Percentiles rank a stretch among this genome's conserved stretches.
These are phyloP conservation scores for Gastrodia elata DNA, from an alignment of 106 monocot genomes.

Conservation along the genomic window DNA sequence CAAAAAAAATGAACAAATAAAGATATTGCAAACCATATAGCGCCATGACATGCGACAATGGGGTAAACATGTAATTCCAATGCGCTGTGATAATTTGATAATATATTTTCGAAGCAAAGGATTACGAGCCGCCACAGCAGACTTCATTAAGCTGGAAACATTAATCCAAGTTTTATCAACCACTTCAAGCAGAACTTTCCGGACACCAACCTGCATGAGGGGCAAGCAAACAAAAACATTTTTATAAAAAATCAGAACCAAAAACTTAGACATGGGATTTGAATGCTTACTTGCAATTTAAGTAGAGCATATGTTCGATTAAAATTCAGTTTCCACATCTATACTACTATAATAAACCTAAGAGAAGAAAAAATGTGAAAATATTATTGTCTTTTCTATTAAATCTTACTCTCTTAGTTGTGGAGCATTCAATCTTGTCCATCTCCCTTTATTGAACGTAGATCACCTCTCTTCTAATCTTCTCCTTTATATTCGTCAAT, in stretches of 20 bases:
- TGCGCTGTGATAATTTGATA: constrained; percentile 75
- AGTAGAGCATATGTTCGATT: neutral
- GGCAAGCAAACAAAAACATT: constrained; percentile 7
- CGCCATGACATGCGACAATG: constrained; percentile 66
- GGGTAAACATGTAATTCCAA: constrained; percentile 83
- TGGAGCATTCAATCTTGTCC: too few species aligned
- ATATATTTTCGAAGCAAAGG: constrained; percentile 81
- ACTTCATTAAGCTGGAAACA: constrained; percentile 55
- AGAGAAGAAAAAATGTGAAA: too few species aligned
- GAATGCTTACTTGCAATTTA: neutral
- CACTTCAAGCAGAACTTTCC: constrained; percentile 44
- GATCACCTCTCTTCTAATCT: too few species aligned
- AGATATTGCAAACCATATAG: constrained; percentile 46
- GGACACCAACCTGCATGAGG: constrained; percentile 54
- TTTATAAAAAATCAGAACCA: neutral
- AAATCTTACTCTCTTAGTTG: too few species aligned
- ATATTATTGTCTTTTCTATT: too few species aligned
- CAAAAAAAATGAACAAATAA: constrained; percentile 1
- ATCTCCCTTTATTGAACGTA: too few species aligned
- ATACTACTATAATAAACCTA: too few species aligned
- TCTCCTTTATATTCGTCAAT: too few species aligned
- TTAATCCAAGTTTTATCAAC: constrained; percentile 57
- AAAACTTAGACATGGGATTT: neutral
- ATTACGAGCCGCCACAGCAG: constrained; percentile 49
- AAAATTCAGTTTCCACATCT: neutral